phyloP scores from a whole-genome alignment of 805 yeast genomes.

The Kurtzmaniella fragi region DNA sequence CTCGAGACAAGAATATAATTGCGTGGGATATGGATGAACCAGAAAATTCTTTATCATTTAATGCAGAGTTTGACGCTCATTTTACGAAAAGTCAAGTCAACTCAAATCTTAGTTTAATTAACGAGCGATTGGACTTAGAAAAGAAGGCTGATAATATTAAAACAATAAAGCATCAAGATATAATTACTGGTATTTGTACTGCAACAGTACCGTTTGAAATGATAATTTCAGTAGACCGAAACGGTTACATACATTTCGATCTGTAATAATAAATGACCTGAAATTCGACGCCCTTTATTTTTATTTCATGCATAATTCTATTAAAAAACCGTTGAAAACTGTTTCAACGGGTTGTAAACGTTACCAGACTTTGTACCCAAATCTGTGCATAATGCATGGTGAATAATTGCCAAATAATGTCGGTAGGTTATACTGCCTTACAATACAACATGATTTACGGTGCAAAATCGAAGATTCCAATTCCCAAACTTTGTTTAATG shows the following conservation, averaged over 20 bases:
- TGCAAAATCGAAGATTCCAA: no score
- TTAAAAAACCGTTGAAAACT: no score
- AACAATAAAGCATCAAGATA: slow-evolving; percentile 38
- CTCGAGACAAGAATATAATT: slow-evolving; percentile 20
- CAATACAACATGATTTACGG: no score
- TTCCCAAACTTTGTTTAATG: no score
- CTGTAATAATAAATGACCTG: no score
- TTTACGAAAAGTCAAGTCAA: slow-evolving; percentile 9
- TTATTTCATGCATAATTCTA: no score
- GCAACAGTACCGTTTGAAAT: slow-evolving; percentile 50
- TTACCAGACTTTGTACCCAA: no score
- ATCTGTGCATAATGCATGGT: no score
- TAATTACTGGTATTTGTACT: slow-evolving; percentile 44
- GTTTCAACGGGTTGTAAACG: no score
- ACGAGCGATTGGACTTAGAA: slow-evolving; percentile 36
- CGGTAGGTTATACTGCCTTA: no score
- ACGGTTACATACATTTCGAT: slow-evolving; percentile 61
- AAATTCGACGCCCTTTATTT: no score
- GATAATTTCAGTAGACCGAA: slow-evolving; percentile 61
- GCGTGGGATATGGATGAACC: slow-evolving; percentile 22
- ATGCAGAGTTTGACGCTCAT: slow-evolving; percentile 3
- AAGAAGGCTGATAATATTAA: slow-evolving; percentile 10
- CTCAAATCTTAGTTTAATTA: slow-evolving; percentile 9
- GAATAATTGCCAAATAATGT: no score
- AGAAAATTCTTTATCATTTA: slow-evolving; percentile 12